Percentiles rank a stretch among this genome's conserved stretches.
These are phyloP conservation scores for Scheffersomyces cryptocercus DNA, from an alignment of 1,139 yeast species.

Conservation along the genomic window DNA sequence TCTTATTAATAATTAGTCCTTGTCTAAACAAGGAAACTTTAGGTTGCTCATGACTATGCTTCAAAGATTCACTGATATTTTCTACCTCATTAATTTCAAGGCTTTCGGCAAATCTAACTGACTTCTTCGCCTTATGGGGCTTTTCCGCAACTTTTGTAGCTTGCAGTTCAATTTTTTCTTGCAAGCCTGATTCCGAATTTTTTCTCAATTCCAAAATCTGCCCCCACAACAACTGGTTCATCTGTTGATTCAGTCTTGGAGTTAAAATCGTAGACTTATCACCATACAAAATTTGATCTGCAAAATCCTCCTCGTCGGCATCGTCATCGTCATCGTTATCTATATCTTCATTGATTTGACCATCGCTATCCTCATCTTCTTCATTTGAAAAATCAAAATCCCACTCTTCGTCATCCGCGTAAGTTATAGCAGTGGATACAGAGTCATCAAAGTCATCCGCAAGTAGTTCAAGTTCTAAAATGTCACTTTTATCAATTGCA, in stretches of 20 bases:
- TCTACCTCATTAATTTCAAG: constrained; percentile 62
- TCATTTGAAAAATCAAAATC: constrained; percentile 35
- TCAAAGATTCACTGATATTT: constrained; percentile 53
- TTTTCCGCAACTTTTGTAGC: constrained; percentile 1
- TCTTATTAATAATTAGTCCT: constrained; percentile 7
- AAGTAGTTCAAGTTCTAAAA: constrained; percentile 43
- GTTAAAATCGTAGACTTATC: constrained; percentile 13
- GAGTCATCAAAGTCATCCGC: constrained; percentile 54
- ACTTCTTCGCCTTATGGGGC: constrained; percentile 27
- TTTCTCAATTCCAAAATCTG: constrained; percentile 27
- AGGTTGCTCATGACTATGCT: constrained; percentile 24
- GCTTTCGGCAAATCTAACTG: constrained; percentile 53
- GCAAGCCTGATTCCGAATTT: not conserved
- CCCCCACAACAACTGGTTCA: constrained; percentile 31
- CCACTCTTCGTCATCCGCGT: constrained; percentile 42
- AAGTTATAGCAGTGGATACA: constrained; percentile 28
- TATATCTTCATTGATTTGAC: constrained; percentile 27
- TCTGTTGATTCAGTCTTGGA: constrained; percentile 10
- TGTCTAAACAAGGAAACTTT: constrained; percentile 28
- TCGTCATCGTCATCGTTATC: constrained; percentile 31
- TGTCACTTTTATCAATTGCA: constrained; percentile 24
- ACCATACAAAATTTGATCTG: constrained; percentile 28
- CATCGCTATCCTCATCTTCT: constrained; percentile 25
- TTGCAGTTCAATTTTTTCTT: constrained; percentile 4
- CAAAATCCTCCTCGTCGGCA: constrained; percentile 24